Evolutionary conservation across 345 rosid genomes (phyloP).

Genomic region (Corchorus olitorius): DNA sequence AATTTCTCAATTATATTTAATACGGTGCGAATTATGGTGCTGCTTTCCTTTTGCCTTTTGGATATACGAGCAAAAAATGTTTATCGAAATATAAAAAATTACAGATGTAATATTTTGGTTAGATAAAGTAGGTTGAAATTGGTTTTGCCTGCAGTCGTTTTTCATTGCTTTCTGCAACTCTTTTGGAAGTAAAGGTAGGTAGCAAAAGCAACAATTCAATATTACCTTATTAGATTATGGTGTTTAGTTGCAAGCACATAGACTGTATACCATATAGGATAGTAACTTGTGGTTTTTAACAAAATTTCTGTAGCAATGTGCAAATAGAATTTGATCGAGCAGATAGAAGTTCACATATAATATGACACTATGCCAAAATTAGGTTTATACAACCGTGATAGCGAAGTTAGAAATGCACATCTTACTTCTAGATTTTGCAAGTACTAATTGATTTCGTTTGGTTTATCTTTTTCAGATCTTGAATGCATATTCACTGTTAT

Average conservation of each 20-base stretch:
- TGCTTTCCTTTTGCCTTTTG: neutral
- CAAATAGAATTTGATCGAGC: neutral
- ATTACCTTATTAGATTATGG: neutral
- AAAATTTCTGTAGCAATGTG: neutral
- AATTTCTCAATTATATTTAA: neutral
- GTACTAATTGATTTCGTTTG: neutral
- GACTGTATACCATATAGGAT: neutral
- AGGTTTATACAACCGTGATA: neutral
- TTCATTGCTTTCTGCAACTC: neutral
- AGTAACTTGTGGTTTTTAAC: neutral
- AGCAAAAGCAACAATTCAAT: too few species aligned
- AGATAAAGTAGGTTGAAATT: neutral
- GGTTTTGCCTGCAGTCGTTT: neutral
- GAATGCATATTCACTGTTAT: constrained; percentile 95
- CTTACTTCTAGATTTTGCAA: neutral
- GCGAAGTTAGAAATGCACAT: neutral
- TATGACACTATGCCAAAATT: neutral
- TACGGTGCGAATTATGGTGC: neutral
- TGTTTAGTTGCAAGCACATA: too few species aligned
- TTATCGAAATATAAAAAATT: neutral
- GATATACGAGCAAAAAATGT: neutral
- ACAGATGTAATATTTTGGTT: neutral
- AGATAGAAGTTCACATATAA: neutral
- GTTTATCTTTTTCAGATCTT: constrained; percentile 55
- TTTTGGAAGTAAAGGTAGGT: neutral